These are phyloP conservation scores for Chaetomiaceae sp. DNA, from an alignment of 2,329 filamentous ascomycete species.

Conservation along the genomic window DNA sequence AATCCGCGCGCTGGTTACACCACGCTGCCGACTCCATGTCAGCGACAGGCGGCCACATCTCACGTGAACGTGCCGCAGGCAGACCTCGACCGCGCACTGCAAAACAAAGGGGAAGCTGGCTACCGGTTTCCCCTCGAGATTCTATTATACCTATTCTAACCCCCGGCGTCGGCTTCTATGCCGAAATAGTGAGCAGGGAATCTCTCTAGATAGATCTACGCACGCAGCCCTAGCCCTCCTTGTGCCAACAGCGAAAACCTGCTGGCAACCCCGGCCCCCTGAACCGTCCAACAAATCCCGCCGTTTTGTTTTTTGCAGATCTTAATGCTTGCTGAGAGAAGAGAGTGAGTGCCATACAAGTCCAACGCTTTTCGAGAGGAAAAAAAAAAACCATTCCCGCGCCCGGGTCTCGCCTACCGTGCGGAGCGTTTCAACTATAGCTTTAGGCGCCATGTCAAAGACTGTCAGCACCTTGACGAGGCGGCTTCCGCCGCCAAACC, in stretches of 20 bases:
- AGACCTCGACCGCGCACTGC: too few species aligned
- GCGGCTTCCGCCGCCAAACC: neutral
- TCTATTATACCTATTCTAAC: conserved; percentile 16
- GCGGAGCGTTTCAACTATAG: too few species aligned
- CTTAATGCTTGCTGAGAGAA: conserved; percentile 4
- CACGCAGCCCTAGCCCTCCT: neutral
- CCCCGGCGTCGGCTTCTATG: conserved; percentile 4
- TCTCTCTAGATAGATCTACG: neutral
- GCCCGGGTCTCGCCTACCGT: neutral
- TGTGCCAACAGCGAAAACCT: neutral
- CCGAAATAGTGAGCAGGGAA: neutral
- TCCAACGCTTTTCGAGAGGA: too few species aligned
- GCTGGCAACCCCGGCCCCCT: neutral
- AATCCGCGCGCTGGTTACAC: neutral
- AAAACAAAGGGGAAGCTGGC: too few species aligned
- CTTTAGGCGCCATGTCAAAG: too few species aligned
- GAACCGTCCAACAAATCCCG: neutral
- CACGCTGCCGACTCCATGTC: neutral
- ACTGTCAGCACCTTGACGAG: neutral
- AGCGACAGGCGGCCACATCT: neutral
- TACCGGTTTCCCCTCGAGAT: too few species aligned
- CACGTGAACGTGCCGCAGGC: neutral
- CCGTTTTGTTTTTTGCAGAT: neutral
- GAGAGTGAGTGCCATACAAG: neutral
- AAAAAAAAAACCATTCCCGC: neutral